A percentile compares a stretch with the other conserved stretches of the same genome.
Evolutionary conservation across 768 basidiomycete species (phyloP).

Genomic region (Mycena galopus): DNA sequence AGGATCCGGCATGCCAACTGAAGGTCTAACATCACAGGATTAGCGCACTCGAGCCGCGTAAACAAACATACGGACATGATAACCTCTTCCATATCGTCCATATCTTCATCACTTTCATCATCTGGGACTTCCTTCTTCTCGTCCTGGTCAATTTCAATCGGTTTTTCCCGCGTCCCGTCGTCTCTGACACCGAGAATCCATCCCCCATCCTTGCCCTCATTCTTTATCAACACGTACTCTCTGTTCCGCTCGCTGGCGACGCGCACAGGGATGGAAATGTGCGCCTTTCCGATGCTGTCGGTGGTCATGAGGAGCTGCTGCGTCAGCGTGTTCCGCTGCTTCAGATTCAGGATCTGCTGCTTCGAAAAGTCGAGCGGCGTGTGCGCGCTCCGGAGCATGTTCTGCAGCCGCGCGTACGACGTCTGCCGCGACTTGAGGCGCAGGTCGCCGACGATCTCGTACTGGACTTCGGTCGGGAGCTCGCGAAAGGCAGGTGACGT

Average conservation of each 20-base stretch:
- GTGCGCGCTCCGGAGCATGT: constrained; percentile 83
- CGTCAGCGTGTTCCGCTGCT: constrained; percentile 90
- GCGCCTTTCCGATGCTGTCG: constrained; percentile 91
- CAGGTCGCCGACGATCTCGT: constrained; percentile 97
- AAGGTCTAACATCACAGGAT: constrained; percentile 47
- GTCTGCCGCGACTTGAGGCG: constrained; percentile 95
- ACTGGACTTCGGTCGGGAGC: constrained; percentile 95
- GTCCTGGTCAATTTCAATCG: constrained; percentile 87
- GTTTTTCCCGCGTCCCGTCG: constrained; percentile 85
- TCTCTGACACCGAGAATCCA: constrained; percentile 96
- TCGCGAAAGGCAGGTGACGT: constrained; percentile 90
- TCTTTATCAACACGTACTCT: constrained; percentile 95
- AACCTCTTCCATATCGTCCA: constrained; percentile 84
- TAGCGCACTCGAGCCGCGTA: background rate
- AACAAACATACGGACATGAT: constrained; percentile 64
- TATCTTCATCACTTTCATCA: constrained; percentile 52
- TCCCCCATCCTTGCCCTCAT: constrained; percentile 87
- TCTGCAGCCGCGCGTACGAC: constrained; percentile 90
- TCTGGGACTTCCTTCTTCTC: constrained; percentile 46
- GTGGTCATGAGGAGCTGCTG: constrained; percentile 94
- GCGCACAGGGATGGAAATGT: constrained; percentile 91
- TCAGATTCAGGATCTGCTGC: constrained; percentile 92
- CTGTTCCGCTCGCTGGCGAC: constrained; percentile 96
- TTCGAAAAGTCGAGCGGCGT: constrained; percentile 97
- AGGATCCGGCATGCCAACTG: constrained; percentile 57